Conservation (phyloP, 73 alveolate species). For the Tetrahymena thermophila region DNA sequence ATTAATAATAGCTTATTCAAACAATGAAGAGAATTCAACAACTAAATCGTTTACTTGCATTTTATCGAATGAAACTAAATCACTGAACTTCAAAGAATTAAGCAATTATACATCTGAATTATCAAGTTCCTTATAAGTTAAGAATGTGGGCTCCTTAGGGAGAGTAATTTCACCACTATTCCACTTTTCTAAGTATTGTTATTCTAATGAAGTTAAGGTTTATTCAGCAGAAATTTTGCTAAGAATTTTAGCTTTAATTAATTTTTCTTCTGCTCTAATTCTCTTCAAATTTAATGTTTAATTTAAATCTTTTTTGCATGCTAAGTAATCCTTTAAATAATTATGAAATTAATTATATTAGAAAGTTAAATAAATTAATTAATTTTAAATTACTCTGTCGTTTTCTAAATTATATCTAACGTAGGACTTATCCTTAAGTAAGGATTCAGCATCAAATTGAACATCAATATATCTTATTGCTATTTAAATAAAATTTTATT, state of each 20-base stretch:
- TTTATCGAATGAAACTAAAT: not conserved
- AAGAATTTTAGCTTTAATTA: not conserved
- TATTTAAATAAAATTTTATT: not conserved
- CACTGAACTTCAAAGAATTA: not conserved
- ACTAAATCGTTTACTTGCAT: not conserved
- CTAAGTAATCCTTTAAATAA: not conserved
- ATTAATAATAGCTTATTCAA: not conserved
- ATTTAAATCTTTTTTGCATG: not conserved
- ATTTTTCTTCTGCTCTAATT: not conserved
- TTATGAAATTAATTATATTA: not conserved
- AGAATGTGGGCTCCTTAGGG: not conserved
- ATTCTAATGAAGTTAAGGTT: not conserved
- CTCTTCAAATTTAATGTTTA: not conserved
- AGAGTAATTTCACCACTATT: not conserved
- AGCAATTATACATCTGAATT: not conserved
- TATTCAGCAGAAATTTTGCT: not conserved
- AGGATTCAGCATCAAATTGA: not conserved
- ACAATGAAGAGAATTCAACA: not conserved
- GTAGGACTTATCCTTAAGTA: not conserved
- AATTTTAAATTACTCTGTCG: not conserved
- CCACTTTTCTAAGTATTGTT: not conserved
- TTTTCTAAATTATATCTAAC: not conserved
- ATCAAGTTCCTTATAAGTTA: not conserved
- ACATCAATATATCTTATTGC: not conserved
- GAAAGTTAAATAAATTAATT: not conserved